phyloP scores from a whole-genome alignment of 306 rosid species.

The Malus domestica region DNA sequence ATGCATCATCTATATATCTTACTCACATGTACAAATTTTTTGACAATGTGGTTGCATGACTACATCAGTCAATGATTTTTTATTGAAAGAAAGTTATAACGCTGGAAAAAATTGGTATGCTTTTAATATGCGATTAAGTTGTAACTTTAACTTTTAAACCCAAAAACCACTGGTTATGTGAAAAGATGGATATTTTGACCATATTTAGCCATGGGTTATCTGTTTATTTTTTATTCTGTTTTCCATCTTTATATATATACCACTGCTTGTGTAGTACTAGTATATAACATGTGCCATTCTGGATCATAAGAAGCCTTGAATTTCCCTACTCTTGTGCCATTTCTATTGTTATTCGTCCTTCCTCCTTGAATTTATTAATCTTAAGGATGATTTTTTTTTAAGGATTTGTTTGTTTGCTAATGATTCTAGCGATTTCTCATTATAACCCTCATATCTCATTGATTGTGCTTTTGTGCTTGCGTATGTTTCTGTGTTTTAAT shows the following conservation, averaged over 20 bases:
- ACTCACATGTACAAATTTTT: not conserved
- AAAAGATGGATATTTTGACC: not conserved
- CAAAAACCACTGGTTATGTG: not conserved
- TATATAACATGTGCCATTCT: not conserved
- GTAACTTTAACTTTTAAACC: not conserved
- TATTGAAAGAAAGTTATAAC: not conserved
- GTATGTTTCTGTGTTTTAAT: not conserved
- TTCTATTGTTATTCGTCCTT: not conserved
- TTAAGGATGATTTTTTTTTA: not conserved
- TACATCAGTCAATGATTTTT: not conserved
- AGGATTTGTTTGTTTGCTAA: not conserved
- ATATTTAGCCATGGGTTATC: not conserved
- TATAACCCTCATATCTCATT: not conserved
- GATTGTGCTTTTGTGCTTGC: not conserved
- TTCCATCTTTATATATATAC: not conserved
- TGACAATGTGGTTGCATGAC: not conserved
- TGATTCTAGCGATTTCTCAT: not conserved
- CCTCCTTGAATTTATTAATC: not conserved
- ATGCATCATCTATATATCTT: slow-evolving; percentile 16
- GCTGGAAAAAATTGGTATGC: not conserved
- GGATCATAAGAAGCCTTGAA: not conserved
- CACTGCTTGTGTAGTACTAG: not conserved
- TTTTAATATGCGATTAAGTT: not conserved
- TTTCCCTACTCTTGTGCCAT: not conserved
- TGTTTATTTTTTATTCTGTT: not conserved